Percentiles rank a stretch among this genome's conserved stretches.
Evolutionary conservation across 495 filamentous ascomycete genomes (phyloP).

Genomic region (Xylaria longipes): DNA sequence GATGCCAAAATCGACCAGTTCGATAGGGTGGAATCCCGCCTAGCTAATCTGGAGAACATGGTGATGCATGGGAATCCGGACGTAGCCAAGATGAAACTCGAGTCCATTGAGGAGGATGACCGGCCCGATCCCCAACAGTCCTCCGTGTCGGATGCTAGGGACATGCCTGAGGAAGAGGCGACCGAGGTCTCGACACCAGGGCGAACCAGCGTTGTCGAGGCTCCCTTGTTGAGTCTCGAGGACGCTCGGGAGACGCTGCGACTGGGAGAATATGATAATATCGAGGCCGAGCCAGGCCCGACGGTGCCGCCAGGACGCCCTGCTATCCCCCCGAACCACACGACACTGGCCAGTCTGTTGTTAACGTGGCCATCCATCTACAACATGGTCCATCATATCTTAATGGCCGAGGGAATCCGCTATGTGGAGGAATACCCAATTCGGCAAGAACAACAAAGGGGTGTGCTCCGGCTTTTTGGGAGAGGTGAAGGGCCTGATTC

Average conservation of each 20-base stretch:
- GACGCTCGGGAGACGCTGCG: conserved; percentile 43
- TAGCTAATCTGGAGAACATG: conserved; percentile 35
- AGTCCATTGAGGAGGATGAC: conserved; percentile 42
- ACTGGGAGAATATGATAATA: conserved; percentile 48
- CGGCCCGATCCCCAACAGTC: conserved; percentile 30
- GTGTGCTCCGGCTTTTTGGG: conserved; percentile 76
- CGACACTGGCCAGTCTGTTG: conserved; percentile 78
- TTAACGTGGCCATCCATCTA: conserved; percentile 74
- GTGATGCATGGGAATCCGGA: conserved; percentile 34
- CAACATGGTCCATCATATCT: conserved; percentile 54
- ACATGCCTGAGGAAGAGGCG: conserved; percentile 35
- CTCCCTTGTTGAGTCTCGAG: conserved; percentile 38
- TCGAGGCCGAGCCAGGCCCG: conserved; percentile 53
- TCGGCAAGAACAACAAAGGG: conserved; percentile 75
- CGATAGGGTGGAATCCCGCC: conserved; percentile 32
- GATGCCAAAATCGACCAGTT: conserved; percentile 27
- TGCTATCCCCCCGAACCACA: conserved; percentile 79
- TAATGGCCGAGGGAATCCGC: conserved; percentile 56
- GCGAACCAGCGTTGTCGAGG: conserved; percentile 35
- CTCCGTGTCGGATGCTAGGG: conserved; percentile 29
- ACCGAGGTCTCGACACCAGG: conserved; percentile 34
- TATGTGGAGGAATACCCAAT: conserved; percentile 72
- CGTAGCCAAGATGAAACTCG: conserved; percentile 34
- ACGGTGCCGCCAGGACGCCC: conserved; percentile 58
- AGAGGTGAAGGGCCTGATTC: conserved; percentile 74